phyloP scores from a whole-genome alignment of 768 basidiomycete species.

The Pulveroboletus sp. region DNA sequence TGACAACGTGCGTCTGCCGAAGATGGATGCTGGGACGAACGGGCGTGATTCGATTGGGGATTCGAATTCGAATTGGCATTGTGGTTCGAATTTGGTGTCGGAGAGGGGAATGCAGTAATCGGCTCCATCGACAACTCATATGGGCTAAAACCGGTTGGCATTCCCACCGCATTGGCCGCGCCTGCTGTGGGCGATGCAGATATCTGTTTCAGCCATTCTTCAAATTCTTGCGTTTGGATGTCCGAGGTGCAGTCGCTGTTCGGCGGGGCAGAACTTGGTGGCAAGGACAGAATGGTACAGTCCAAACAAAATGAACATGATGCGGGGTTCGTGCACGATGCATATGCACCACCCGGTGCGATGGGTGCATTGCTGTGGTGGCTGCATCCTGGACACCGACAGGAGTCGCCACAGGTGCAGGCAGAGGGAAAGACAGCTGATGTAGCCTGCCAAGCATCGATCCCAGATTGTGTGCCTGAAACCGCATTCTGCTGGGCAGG shows the following conservation, averaged over 20 bases:
- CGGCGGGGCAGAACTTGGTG: slow-evolving; percentile 40
- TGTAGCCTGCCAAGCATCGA: slow-evolving; percentile 24
- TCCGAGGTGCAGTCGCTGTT: slow-evolving; percentile 40
- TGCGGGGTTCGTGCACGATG: slow-evolving; percentile 34
- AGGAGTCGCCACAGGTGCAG: slow-evolving; percentile 61
- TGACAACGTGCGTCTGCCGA: slow-evolving; percentile 27
- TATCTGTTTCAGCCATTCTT: slow-evolving; percentile 61
- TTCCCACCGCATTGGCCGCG: slow-evolving; percentile 15
- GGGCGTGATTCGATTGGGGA: slow-evolving; percentile 1
- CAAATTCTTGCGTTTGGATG: slow-evolving; percentile 43
- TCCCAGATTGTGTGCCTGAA: slow-evolving; percentile 21
- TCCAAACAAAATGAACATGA: slow-evolving; percentile 53
- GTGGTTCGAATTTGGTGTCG: slow-evolving; percentile 9
- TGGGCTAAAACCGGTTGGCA: slow-evolving; percentile 25
- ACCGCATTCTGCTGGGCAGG: slow-evolving; percentile 26
- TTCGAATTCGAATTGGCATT: background rate
- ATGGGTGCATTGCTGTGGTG: slow-evolving; percentile 46
- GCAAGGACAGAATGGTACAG: slow-evolving; percentile 53
- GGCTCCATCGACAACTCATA: slow-evolving; percentile 25
- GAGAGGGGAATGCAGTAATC: slow-evolving; percentile 9
- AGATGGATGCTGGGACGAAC: slow-evolving; percentile 15
- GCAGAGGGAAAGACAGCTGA: slow-evolving; percentile 37
- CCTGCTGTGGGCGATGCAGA: slow-evolving; percentile 16
- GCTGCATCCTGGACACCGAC: slow-evolving; percentile 60
- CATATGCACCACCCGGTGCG: slow-evolving; percentile 34